These are phyloP conservation scores for Agaricus sinodeliciosus DNA, from an alignment of 768 basidiomycete species.

Conservation along the genomic window DNA sequence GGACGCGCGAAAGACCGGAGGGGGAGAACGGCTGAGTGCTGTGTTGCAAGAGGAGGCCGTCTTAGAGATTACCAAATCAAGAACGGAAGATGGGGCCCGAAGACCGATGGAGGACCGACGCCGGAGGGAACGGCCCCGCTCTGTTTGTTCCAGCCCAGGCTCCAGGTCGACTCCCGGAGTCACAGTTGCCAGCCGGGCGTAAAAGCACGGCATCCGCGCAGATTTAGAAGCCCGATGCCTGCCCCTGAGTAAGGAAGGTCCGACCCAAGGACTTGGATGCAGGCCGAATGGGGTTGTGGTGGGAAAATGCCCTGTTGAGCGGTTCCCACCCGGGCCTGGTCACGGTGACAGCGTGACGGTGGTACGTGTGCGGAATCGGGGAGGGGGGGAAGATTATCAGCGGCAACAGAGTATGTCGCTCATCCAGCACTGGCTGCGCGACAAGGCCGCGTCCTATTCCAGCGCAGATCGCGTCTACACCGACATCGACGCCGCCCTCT, in stretches of 20 bases:
- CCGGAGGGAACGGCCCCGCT: constrained; percentile 7
- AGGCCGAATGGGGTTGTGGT: constrained; percentile 6
- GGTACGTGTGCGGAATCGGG: not conserved
- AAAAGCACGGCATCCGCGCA: constrained; percentile 8
- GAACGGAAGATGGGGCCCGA: constrained; percentile 5
- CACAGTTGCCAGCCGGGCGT: constrained; percentile 8
- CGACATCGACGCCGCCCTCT: constrained; percentile 58
- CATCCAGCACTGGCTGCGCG: constrained; percentile 60
- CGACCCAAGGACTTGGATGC: constrained; percentile 8
- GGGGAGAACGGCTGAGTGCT: constrained; percentile 7
- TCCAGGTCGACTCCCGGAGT: constrained; percentile 4
- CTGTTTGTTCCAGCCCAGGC: not conserved
- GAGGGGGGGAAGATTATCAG: constrained; percentile 6
- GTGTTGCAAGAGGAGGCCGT: not conserved
- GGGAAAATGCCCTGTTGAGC: constrained; percentile 3
- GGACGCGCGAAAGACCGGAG: not conserved
- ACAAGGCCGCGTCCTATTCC: constrained; percentile 53
- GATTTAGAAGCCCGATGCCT: not conserved
- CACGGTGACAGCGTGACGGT: constrained; percentile 1
- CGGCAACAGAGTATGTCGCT: constrained; percentile 23
- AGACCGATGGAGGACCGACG: constrained; percentile 9
- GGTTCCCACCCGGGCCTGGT: constrained; percentile 9
- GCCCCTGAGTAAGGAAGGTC: constrained; percentile 1
- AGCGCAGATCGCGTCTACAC: constrained; percentile 49
- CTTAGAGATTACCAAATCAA: constrained; percentile 14